A percentile compares a stretch with the other conserved stretches of the same genome.
Evolutionary conservation across 2,329 filamentous ascomycete genomes (phyloP).

Genomic region (Verticillium dahliae): DNA sequence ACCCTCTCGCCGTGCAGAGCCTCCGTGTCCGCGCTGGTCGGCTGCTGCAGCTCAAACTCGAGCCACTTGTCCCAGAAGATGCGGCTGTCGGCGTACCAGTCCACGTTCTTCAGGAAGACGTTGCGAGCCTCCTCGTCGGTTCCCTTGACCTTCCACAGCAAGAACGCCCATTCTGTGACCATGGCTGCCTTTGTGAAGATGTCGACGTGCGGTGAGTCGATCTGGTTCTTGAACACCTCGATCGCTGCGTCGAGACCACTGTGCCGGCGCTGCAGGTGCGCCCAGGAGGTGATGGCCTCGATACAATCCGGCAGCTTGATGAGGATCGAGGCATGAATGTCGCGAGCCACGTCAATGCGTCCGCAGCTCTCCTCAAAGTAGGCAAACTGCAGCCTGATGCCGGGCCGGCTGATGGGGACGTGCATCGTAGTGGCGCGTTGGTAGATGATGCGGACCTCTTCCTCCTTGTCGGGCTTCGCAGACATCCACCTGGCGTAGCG

Average conservation of each 20-base stretch:
- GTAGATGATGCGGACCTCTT: slow-evolving; percentile 89
- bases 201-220: slow-evolving; percentile 66
- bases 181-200: slow-evolving; percentile 79
- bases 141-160: slow-evolving; percentile 84
- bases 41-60: slow-evolving; percentile 81
- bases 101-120: slow-evolving; percentile 74
- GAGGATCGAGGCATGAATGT: slow-evolving; percentile 78
- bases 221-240: slow-evolving; percentile 72
- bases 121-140: slow-evolving; percentile 73
- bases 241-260: slow-evolving; percentile 79
- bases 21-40: slow-evolving; percentile 59
- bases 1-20: slow-evolving; percentile 63
- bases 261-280: slow-evolving; percentile 79
- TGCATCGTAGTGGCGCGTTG: slow-evolving; percentile 78
- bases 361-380: slow-evolving; percentile 87
- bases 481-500: slow-evolving; percentile 96
- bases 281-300: slow-evolving; percentile 82
- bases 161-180: slow-evolving; percentile 78
- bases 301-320: slow-evolving; percentile 71
- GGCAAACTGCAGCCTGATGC: slow-evolving; percentile 82
- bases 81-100: slow-evolving; percentile 78
- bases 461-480: slow-evolving; percentile 70
- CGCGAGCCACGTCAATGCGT: slow-evolving; percentile 69
- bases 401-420: slow-evolving; percentile 78
- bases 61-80: slow-evolving; percentile 89